phyloP scores from a whole-genome alignment of 805 yeast genomes.

The Candida nonsorbophila region DNA sequence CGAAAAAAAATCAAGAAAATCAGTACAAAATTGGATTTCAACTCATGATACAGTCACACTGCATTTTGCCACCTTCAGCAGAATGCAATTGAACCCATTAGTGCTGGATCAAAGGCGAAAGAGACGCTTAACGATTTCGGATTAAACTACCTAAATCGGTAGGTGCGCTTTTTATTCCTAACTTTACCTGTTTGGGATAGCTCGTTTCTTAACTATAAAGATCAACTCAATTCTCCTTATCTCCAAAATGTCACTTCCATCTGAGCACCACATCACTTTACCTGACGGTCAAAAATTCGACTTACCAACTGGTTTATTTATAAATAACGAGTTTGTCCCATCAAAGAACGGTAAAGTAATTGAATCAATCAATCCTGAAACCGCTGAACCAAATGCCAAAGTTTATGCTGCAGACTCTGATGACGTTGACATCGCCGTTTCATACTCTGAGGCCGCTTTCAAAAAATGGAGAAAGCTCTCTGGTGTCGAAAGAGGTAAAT shows the following conservation, averaged over 20 bases:
- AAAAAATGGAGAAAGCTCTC: slow-evolving; percentile 42
- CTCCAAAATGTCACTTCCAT: slow-evolving; percentile 28
- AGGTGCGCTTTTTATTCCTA: no score
- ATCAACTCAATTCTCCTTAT: no score
- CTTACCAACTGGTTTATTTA: slow-evolving; percentile 61
- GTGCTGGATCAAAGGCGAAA: no score
- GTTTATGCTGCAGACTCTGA: slow-evolving; percentile 38
- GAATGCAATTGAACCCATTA: no score
- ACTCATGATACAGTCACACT: no score
- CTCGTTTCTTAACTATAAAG: no score
- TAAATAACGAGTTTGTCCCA: slow-evolving; percentile 38
- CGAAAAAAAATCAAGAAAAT: no score
- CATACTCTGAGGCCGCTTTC: slow-evolving; percentile 33
- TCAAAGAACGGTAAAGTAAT: slow-evolving; percentile 30
- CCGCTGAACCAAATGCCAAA: slow-evolving; percentile 37
- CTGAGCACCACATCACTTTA: slow-evolving; percentile 33
- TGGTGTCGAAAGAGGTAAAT: slow-evolving; percentile 36
- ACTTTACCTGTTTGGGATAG: no score
- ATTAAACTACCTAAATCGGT: no score
- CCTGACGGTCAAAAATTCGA: slow-evolving; percentile 47
- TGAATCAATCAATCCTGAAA: slow-evolving; percentile 39
- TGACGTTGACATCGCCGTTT: slow-evolving; percentile 39
- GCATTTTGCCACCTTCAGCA: no score
- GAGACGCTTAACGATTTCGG: no score
- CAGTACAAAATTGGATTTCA: no score